Evolutionary conservation across 345 rosid genomes (phyloP).

Genomic region (Gossypium rotundifolium): DNA sequence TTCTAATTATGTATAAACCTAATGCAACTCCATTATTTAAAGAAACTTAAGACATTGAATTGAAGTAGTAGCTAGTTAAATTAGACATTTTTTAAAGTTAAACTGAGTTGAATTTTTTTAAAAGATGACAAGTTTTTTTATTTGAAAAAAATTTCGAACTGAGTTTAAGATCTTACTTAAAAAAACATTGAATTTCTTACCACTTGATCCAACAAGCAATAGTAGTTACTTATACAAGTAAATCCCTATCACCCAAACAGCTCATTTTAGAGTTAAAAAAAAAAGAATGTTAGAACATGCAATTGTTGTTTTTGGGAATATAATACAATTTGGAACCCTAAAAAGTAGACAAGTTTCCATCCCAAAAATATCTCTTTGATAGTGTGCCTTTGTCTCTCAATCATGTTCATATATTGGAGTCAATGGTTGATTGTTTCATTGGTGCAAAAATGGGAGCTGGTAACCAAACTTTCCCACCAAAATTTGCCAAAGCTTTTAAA

Average conservation of each 20-base stretch:
- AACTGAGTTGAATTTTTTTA: too few species aligned
- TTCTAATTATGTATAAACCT: neutral
- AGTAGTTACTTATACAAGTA: too few species aligned
- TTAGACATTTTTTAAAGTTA: neutral
- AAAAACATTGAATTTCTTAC: too few species aligned
- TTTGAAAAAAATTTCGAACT: too few species aligned
- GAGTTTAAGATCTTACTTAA: too few species aligned
- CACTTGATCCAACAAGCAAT: too few species aligned
- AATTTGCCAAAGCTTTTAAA: conserved; percentile 2
- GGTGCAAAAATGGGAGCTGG: conserved; percentile 15
- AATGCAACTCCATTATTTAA: neutral
- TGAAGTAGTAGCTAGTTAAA: neutral
- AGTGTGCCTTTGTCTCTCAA: neutral
- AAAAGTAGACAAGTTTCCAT: neutral
- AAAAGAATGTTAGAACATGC: conserved; percentile 8
- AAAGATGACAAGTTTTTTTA: too few species aligned
- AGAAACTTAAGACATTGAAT: neutral
- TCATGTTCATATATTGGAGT: conserved; percentile 8
- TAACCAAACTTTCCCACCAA: conserved; percentile 19
- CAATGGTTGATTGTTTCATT: conserved; percentile 7
- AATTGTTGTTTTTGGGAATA: neutral
- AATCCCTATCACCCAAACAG: neutral
- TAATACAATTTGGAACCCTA: neutral
- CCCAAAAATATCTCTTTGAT: neutral
- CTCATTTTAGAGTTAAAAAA: neutral